phyloP scores from a whole-genome alignment of 352 stramenopile species.

The Phytopythium chamaehyphon region DNA sequence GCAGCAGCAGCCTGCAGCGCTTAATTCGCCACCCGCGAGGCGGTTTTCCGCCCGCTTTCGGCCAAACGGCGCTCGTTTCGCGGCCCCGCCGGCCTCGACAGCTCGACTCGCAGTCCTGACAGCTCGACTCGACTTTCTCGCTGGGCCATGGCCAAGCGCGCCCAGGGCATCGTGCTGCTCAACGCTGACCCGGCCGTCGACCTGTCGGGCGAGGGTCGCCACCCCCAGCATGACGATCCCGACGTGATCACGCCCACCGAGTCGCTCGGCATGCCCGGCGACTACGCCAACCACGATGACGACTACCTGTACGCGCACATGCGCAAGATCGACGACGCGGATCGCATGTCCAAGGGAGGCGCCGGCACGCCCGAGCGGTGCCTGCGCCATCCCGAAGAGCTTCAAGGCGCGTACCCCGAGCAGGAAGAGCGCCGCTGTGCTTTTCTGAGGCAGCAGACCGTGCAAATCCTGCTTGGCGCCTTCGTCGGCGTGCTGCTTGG shows the following conservation, averaged over 20 bases:
- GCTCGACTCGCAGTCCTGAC: too few species aligned
- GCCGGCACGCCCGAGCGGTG: conserved; percentile 8
- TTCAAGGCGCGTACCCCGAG: conserved; percentile 10
- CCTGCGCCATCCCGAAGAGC: conserved; percentile 9
- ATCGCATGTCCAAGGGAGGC: conserved; percentile 2
- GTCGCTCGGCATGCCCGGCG: background rate
- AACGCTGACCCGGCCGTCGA: background rate
- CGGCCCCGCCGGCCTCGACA: too few species aligned
- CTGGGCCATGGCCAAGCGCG: too few species aligned
- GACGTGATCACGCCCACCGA: conserved; percentile 5
- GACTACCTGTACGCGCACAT: background rate
- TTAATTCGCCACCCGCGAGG: too few species aligned
- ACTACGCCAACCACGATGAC: background rate
- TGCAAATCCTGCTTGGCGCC: conserved; percentile 26
- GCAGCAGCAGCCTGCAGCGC: too few species aligned
- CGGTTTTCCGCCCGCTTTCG: too few species aligned
- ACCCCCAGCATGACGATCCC: background rate
- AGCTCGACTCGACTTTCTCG: too few species aligned
- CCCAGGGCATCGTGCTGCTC: conserved; percentile 1
- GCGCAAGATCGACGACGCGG: too few species aligned
- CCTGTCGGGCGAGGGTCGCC: background rate
- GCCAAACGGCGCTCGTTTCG: too few species aligned
- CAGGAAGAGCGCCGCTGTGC: conserved; percentile 11
- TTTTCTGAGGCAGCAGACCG: conserved; percentile 16
- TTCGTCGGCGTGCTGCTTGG: conserved; percentile 20